A percentile compares a stretch with the other conserved stretches of the same genome.
These are phyloP conservation scores for Aspergillus bombycis DNA, from an alignment of 2,329 filamentous ascomycete species.

Conservation along the genomic window DNA sequence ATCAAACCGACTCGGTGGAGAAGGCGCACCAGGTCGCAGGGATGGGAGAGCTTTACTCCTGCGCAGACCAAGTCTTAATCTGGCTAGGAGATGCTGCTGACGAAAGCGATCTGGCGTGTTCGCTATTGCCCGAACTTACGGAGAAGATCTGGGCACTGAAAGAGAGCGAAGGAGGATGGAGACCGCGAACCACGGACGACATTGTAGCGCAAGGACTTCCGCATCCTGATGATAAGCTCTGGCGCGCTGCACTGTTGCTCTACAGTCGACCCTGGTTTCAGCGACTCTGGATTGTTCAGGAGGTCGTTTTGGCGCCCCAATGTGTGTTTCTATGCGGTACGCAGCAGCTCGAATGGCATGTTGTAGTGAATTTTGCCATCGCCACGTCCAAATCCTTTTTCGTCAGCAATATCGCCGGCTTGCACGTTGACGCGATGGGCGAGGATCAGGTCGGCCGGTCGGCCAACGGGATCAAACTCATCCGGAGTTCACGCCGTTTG, in stretches of 20 bases:
- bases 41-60: neutral
- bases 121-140: neutral
- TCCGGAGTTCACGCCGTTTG: neutral
- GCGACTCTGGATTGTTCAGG: slow-evolving; percentile 3
- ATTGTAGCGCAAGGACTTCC: neutral
- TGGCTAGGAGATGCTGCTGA: neutral
- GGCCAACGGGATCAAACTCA: neutral
- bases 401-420: neutral
- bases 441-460: neutral
- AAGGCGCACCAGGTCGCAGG: neutral
- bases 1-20: neutral
- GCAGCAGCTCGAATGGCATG: neutral
- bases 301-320: neutral
- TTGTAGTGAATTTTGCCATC: neutral
- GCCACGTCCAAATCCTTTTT: neutral
- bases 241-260: neutral
- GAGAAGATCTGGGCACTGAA: neutral
- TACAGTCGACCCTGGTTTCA: slow-evolving; percentile 1
- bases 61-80: neutral
- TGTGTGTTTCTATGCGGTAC: neutral
- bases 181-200: neutral
- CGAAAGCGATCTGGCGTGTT: neutral
- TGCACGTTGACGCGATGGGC: neutral
- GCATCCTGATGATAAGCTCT: neutral
- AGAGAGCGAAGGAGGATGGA: neutral